These are phyloP conservation scores for Microsporum ferrugineum DNA, from an alignment of 2,329 filamentous ascomycete species.

Conservation along the genomic window DNA sequence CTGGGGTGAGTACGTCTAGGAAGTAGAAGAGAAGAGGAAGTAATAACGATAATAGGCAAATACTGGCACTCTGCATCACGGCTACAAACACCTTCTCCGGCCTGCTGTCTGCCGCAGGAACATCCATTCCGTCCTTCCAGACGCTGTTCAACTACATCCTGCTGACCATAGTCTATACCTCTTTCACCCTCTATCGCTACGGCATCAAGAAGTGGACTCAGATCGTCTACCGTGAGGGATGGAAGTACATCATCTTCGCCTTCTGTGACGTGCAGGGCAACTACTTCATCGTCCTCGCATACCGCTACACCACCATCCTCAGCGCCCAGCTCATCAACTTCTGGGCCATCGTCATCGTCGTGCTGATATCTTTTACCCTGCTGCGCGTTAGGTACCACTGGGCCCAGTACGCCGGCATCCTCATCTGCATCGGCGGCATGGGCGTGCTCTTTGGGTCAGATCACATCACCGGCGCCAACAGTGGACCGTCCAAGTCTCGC, in stretches of 20 bases:
- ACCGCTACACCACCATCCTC: conserved; percentile 82
- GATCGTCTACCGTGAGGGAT: conserved; percentile 60
- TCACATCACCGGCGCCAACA: conserved; percentile 64
- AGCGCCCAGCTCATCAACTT: conserved; percentile 96
- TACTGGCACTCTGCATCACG: conserved; percentile 81
- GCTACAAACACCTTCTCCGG: conserved; percentile 82
- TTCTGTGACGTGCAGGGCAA: conserved; percentile 95
- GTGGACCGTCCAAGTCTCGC: conserved; percentile 35
- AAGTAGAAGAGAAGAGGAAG: conserved; percentile 4
- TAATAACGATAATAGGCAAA: conserved; percentile 43
- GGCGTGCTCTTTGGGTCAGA: conserved; percentile 78
- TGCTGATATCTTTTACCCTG: conserved; percentile 62
- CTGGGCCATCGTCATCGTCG: conserved; percentile 92
- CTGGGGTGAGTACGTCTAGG: conserved; percentile 47
- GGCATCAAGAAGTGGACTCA: conserved; percentile 59
- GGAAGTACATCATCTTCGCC: conserved; percentile 86
- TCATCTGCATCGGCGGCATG: conserved; percentile 83
- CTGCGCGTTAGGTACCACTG: conserved; percentile 81
- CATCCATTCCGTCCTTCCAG: conserved; percentile 88
- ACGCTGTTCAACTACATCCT: conserved; percentile 89
- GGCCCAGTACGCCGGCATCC: conserved; percentile 73
- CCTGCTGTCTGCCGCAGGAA: conserved; percentile 56
- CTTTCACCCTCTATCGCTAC: conserved; percentile 66
- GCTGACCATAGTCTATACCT: conserved; percentile 69
- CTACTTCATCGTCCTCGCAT: conserved; percentile 93